Evolutionary conservation across 2,329 filamentous ascomycete species (phyloP), one percentile per base, ranked within the genome.

Genomic region (Epichloe coenophiala): DNA sequence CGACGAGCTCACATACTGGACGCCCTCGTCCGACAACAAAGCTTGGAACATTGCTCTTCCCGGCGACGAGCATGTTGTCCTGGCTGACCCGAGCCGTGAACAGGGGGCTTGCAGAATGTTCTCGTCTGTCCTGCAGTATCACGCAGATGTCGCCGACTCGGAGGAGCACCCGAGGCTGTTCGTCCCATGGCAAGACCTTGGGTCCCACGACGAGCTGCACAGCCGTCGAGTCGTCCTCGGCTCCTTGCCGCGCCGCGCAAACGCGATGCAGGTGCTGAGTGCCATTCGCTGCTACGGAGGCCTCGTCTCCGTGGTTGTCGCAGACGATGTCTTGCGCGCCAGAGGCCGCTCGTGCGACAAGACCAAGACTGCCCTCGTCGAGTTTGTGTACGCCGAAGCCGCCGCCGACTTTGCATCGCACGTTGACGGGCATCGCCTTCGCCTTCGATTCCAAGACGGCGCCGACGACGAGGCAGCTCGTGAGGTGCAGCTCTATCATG

Each of bases 161-260:
- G 11, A 27, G 13, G 43, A 12, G 15, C 27, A 31, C 27, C 55
- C 53, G 6, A 21, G 3, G 2, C 13, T 56, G 3, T 52, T 44
- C 44, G 33, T 51, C 3, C 35, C 48, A 8, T n/a, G 15, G 21
- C 4, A n/a, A 17, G 17, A 12, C 38, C 1, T 2, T 5, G 31
- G 17, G 1, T 2, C n/a, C 5, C 19, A 0, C 15, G 12, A 11
- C 17, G 6, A 9, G 0, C 9, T 44, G 6, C 19, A 50, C 7
- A 59, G 57, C 8, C 61, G 63, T 0, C 57, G 61, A 0, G 54
- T 65, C 0, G 7, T 63, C 0, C 35, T 66, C 0, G 33, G 45
- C 11, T 58, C 61, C 3, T 50, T 67, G 0, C 62, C 64, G 0
- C 23, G 23, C 0, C 39, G 45, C 0, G 42, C 54, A 2, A 52